These are phyloP conservation scores for Starmerella scarabaei DNA, from an alignment of 805 yeast species.

Conservation along the genomic window DNA sequence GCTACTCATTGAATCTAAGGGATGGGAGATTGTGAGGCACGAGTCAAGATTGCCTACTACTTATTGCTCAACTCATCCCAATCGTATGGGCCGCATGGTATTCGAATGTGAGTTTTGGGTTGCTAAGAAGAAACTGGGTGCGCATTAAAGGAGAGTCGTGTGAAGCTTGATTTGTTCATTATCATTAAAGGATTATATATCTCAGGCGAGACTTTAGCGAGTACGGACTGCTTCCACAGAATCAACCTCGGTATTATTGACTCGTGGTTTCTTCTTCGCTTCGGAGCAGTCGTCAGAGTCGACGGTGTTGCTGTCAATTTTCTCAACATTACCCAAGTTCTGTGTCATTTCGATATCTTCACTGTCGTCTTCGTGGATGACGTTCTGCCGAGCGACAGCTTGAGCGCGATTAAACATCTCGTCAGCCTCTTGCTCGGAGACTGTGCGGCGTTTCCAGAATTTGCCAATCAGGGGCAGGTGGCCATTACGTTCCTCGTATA, in stretches of 20 bases:
- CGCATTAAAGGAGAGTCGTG: too few species aligned
- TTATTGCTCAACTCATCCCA: conserved; percentile 39
- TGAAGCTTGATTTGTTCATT: too few species aligned
- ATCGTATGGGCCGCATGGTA: conserved; percentile 40
- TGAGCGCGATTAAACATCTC: conserved; percentile 24
- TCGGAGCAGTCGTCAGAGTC: conserved; percentile 1
- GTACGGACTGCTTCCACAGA: too few species aligned
- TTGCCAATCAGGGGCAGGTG: conserved; percentile 49
- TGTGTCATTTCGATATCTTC: conserved; percentile 12
- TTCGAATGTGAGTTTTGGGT: conserved; percentile 64
- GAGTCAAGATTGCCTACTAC: conserved; percentile 36
- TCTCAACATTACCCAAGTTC: conserved; percentile 7
- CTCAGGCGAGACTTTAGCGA: too few species aligned
- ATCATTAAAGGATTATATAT: too few species aligned
- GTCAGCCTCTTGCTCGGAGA: conserved; percentile 28
- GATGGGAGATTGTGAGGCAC: conserved; percentile 38
- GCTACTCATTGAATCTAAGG: conserved; percentile 34
- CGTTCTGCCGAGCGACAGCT: conserved; percentile 12
- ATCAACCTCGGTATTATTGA: too few species aligned
- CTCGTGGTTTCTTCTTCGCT: conserved; percentile 1
- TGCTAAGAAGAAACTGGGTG: conserved; percentile 31
- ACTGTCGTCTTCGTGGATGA: conserved; percentile 15
- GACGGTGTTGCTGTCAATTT: background rate
- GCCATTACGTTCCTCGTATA: conserved; percentile 72
- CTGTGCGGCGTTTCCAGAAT: conserved; percentile 32